Percentiles rank a stretch among this genome's conserved stretches.
Evolutionary conservation across 176 grass and related monocot species (phyloP).

Genomic region (Pontederia paniculata): DNA sequence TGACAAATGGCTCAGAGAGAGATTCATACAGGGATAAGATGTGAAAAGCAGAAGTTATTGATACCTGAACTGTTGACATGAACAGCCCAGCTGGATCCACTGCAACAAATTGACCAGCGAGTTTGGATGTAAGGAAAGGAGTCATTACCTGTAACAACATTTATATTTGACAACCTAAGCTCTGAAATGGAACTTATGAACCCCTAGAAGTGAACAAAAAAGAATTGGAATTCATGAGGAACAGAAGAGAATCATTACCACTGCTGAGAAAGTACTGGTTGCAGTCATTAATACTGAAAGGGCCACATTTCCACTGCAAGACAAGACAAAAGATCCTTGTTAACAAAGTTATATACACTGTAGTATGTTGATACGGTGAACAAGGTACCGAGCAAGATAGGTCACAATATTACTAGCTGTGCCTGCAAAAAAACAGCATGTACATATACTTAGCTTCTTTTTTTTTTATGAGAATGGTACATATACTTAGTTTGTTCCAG

Average conservation of each 20-base stretch:
- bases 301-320: constrained; percentile 75
- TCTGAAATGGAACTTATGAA: background rate
- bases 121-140: constrained; percentile 76
- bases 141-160: constrained; percentile 60
- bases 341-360: background rate
- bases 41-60: background rate
- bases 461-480: no score
- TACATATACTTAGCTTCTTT: constrained; percentile 21
- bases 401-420: constrained; percentile 94
- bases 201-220: background rate
- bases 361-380: background rate
- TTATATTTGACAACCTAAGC: no score
- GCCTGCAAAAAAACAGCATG: constrained; percentile 40
- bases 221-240: background rate
- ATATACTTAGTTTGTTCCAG: constrained; percentile 19
- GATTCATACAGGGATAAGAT: background rate
- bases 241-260: constrained; percentile 35
- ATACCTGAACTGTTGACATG: constrained; percentile 76
- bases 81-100: constrained; percentile 81
- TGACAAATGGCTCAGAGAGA: constrained; percentile 10
- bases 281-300: constrained; percentile 95
- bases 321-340: constrained; percentile 3
- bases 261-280: constrained; percentile 66
- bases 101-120: constrained; percentile 80
- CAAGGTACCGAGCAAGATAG: constrained; percentile 72